Conservation (phyloP, 139 green algal species). For the Marvania coccoides region DNA sequence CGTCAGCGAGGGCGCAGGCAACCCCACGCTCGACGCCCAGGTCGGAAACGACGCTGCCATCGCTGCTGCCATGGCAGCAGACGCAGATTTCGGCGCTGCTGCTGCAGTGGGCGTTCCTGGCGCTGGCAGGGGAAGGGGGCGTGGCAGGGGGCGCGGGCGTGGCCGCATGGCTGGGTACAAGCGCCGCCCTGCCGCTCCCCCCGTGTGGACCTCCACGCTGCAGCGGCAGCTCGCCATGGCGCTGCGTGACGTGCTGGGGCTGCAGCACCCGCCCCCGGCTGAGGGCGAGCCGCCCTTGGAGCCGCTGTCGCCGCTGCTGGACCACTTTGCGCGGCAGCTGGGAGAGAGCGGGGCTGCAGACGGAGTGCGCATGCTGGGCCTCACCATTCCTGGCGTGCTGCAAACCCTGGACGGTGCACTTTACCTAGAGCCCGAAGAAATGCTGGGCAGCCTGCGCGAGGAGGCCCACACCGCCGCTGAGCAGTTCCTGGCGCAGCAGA, state of each 20-base stretch:
- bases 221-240: slow-evolving; percentile 9
- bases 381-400: slow-evolving; percentile 6
- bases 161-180: not conserved
- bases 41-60: not conserved
- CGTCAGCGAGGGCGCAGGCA: not conserved
- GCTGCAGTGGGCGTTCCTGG: not conserved
- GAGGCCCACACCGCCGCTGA: slow-evolving; percentile 10
- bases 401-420: slow-evolving; percentile 2
- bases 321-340: slow-evolving; percentile 6
- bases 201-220: slow-evolving; percentile 6
- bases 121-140: not conserved
- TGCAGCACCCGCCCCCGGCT: not conserved
- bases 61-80: not conserved
- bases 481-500: slow-evolving; percentile 5
- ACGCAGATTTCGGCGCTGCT: too few relatives aligned
- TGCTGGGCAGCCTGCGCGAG: slow-evolving; percentile 5
- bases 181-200: not conserved
- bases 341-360: slow-evolving; percentile 3
- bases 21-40: not conserved
- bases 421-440: slow-evolving; percentile 18
- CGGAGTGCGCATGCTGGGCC: slow-evolving; percentile 13
- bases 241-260: not conserved
- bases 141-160: not conserved
- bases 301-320: not conserved
- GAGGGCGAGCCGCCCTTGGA: not conserved